phyloP scores from a whole-genome alignment of 345 rosid species.

The Trapa incisa region DNA sequence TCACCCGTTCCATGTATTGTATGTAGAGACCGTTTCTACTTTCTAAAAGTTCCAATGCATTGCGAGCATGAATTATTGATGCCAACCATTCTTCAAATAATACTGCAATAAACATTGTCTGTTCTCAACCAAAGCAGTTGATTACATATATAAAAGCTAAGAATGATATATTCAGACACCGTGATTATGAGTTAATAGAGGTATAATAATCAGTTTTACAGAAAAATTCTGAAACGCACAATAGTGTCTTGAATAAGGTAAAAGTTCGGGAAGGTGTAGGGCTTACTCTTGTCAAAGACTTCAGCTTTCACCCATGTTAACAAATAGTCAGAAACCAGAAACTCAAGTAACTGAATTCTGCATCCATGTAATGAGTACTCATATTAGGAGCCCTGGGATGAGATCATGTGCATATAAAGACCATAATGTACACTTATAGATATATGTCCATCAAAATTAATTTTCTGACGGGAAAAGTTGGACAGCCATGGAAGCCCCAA shows the following conservation, averaged over 20 bases:
- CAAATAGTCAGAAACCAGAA: conserved; percentile 56
- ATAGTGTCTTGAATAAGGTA: neutral
- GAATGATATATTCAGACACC: neutral
- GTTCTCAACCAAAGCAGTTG: neutral
- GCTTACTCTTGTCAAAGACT: conserved; percentile 46
- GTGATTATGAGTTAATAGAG: neutral
- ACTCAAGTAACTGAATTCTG: conserved; percentile 83
- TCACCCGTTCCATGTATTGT: conserved; percentile 69
- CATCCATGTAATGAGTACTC: neutral
- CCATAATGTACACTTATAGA: neutral
- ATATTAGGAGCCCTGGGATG: conserved; percentile 11
- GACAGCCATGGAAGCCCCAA: neutral
- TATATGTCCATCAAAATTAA: no score
- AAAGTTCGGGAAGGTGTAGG: neutral
- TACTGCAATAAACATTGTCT: conserved; percentile 22
- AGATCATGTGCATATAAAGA: neutral
- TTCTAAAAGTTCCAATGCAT: conserved; percentile 53
- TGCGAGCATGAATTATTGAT: conserved; percentile 51
- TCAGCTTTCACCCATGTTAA: conserved; percentile 39
- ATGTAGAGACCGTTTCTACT: conserved; percentile 62
- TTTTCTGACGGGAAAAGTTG: neutral
- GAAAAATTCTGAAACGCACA: neutral
- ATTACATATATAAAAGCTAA: neutral
- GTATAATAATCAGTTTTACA: neutral
- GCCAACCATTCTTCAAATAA: conserved; percentile 64